Conservation (phyloP, 352 stramenopile genomes). For the Globisporangium orthogonon region DNA sequence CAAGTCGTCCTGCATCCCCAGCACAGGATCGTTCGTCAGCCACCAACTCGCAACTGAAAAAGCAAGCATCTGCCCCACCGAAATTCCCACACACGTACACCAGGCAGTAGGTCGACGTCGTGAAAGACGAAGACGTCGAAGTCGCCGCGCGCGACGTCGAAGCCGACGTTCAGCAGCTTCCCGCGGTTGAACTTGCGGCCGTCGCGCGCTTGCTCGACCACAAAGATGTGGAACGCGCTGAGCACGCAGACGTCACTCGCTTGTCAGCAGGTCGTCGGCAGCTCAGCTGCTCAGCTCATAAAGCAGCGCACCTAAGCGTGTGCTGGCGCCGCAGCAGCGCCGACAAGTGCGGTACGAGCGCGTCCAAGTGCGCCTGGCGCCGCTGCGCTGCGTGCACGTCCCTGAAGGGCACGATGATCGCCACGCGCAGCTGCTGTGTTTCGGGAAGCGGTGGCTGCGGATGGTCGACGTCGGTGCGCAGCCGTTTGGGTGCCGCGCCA, state of each 20-base stretch:
- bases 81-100: conserved; percentile 10
- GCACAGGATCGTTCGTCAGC: too few species aligned
- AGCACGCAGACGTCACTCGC: not conserved
- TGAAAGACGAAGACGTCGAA: conserved; percentile 92
- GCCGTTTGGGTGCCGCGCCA: too few species aligned
- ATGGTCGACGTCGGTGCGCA: too few species aligned
- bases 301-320: conserved; percentile 14
- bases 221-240: conserved; percentile 88
- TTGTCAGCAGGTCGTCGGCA: not conserved
- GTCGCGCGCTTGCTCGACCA: conserved; percentile 93
- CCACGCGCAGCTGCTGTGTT: conserved; percentile 23
- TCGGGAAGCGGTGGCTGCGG: too few species aligned
- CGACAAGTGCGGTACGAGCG: conserved; percentile 92
- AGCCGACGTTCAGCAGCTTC: conserved; percentile 96
- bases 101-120: conserved; percentile 93
- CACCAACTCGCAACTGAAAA: too few species aligned
- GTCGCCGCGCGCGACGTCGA: conserved; percentile 82
- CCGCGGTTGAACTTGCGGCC: conserved; percentile 95
- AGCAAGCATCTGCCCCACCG: not conserved
- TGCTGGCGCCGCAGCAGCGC: conserved; percentile 48
- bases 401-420: conserved; percentile 92
- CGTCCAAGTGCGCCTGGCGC: conserved; percentile 74
- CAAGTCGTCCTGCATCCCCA: conserved; percentile 47
- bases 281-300: too few species aligned
- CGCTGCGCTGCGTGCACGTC: conserved; percentile 89